A percentile compares a stretch with the other conserved stretches of the same genome.
These are phyloP conservation scores for Thamnidium elegans DNA, from an alignment of 192 early-diverging fungal genomes.

Conservation along the genomic window DNA sequence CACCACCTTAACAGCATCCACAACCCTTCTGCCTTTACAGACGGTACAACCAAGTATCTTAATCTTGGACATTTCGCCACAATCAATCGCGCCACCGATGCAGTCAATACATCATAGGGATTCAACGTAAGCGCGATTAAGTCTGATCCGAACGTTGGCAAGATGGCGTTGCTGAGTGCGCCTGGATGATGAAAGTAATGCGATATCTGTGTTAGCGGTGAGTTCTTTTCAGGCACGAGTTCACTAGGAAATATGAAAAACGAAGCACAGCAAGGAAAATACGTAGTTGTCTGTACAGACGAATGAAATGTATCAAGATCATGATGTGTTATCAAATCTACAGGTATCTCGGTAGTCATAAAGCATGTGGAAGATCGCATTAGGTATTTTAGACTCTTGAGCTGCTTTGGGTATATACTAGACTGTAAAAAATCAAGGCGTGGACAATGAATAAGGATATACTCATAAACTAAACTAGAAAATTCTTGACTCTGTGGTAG, in stretches of 20 bases:
- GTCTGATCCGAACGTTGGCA: conserved; percentile 32
- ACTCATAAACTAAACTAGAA: conserved; percentile 12
- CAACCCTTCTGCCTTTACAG: conserved; percentile 29
- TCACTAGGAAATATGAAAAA: conserved; percentile 24
- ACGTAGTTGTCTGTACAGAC: neutral
- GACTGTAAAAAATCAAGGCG: conserved; percentile 23
- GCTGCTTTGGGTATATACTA: conserved; percentile 21
- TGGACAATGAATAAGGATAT: conserved; percentile 20
- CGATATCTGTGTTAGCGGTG: conserved; percentile 21
- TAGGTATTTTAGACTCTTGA: conserved; percentile 2
- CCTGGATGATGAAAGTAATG: conserved; percentile 33
- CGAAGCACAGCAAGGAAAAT: conserved; percentile 22
- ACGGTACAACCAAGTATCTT: conserved; percentile 13
- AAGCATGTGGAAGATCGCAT: conserved; percentile 16
- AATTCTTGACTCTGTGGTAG: conserved; percentile 13
- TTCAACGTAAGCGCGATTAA: conserved; percentile 24
- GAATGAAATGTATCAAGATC: neutral
- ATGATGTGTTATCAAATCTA: neutral
- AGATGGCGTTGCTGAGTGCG: conserved; percentile 28
- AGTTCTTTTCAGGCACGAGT: conserved; percentile 6
- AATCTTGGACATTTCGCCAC: conserved; percentile 24
- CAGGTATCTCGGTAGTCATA: conserved; percentile 19
- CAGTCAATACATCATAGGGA: conserved; percentile 28
- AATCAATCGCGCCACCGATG: conserved; percentile 16
- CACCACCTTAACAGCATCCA: conserved; percentile 30